A percentile compares a stretch with the other conserved stretches of the same genome.
Evolutionary conservation across 1,284 basidiomycete genomes (phyloP).

Genomic region (Boletus smithii): DNA sequence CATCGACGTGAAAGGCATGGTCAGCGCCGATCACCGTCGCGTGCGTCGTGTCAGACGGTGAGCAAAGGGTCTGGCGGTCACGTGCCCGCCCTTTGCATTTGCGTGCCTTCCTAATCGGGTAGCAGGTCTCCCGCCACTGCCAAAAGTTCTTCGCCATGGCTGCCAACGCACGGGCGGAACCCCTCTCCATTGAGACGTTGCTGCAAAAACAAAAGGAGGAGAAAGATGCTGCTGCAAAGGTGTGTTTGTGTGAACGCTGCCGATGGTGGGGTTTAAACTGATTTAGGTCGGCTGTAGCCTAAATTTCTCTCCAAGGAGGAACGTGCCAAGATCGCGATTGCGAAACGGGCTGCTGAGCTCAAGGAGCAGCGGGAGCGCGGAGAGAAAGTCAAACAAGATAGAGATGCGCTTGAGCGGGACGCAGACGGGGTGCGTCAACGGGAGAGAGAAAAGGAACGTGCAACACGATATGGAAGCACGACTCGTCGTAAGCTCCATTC

Average conservation of each 20-base stretch:
- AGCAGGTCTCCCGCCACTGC: neutral
- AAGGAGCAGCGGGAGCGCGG: slow-evolving; percentile 62
- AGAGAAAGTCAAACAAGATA: slow-evolving; percentile 53
- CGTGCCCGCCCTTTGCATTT: slow-evolving; percentile 12
- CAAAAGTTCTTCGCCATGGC: slow-evolving; percentile 32
- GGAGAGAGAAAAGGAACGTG: slow-evolving; percentile 35
- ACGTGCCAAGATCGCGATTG: slow-evolving; percentile 83
- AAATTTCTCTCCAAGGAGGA: slow-evolving; percentile 88
- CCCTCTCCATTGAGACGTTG: slow-evolving; percentile 80
- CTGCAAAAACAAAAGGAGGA: slow-evolving; percentile 84
- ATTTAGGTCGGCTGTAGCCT: slow-evolving; percentile 49
- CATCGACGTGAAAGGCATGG: slow-evolving; percentile 15
- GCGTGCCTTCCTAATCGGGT: slow-evolving; percentile 18
- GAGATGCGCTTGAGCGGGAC: slow-evolving; percentile 69
- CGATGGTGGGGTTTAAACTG: neutral
- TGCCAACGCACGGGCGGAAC: slow-evolving; percentile 43
- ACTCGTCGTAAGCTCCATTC: slow-evolving; percentile 43
- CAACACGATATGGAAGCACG: slow-evolving; percentile 24
- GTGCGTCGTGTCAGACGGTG: slow-evolving; percentile 27
- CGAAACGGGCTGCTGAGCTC: slow-evolving; percentile 79
- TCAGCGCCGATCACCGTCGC: slow-evolving; percentile 21
- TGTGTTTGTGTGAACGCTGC: slow-evolving; percentile 28
- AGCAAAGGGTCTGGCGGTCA: slow-evolving; percentile 19
- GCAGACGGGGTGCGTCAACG: slow-evolving; percentile 63
- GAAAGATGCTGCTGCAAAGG: slow-evolving; percentile 86